Evolutionary conservation across 768 basidiomycete genomes (phyloP), one percentile per base, ranked within the genome.

Genomic region (Russula olivacea): DNA sequence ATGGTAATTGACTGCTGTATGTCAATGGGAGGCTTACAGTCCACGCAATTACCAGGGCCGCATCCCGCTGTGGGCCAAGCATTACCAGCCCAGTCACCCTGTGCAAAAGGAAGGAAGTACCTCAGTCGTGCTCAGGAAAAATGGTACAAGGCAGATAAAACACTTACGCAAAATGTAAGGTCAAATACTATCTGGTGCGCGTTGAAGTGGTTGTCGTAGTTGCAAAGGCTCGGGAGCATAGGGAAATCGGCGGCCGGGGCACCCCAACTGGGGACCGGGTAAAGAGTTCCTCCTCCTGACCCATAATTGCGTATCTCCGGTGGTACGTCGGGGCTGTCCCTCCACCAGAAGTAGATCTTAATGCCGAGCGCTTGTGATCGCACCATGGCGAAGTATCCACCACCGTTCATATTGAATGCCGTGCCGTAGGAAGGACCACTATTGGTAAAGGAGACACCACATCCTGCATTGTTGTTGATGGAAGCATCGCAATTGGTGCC

Each of bases 291-390:
- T 17, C 12, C 52, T 53, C 34, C 21, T 49, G 55, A 21, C 19
- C 12, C 59, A 0, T 59, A 60, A 0, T 71, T 40, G 23, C 68
- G 68, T 64, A 83, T 71, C 61, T 76, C 76, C 61, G 59, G 47
- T 8, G 86, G 85, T 4, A 83, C 76, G 21, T 61, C 61, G 12
- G 69, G 28, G 43, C n/a, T 45, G 62, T 76, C 65, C 43, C 84
- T 74, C 14, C 80, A 69, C 82, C 83, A 86, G 71, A 84, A 88
- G 82, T 84, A 90, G 32, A 87, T 70, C 58, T 75, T 77, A 43
- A 89, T 75, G 28, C 84, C 83, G 3, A 71, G 72, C 0, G 62
- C 40, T 9, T 49, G 58, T 28, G 77, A 74, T 45, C 80, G 78
- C 63, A 74, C 69, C 77, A 85, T 76, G 53, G 76, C 84, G 69